Evolutionary conservation across 768 basidiomycete species (phyloP).

Genomic region (Lyophyllum atratum): DNA sequence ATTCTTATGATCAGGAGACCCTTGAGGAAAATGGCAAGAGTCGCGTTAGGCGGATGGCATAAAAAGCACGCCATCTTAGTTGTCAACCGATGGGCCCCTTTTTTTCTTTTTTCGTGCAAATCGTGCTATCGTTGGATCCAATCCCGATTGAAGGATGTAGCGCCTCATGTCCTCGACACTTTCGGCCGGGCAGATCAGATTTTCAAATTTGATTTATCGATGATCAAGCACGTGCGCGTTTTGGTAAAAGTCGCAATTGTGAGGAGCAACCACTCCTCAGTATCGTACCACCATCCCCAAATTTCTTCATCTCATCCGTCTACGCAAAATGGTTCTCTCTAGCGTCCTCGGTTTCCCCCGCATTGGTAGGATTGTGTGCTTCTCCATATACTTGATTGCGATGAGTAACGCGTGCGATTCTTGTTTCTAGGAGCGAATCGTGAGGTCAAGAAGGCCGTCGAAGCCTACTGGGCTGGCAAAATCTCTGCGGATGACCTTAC

Average conservation of each 20-base stretch:
- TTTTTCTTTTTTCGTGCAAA: no score
- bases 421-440: constrained; percentile 75
- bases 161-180: no score
- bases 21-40: no score
- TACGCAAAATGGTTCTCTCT: constrained; percentile 66
- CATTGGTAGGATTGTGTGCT: constrained; percentile 56
- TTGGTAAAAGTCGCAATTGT: constrained; percentile 31
- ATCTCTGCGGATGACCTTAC: constrained; percentile 84
- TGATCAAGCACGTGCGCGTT: constrained; percentile 38
- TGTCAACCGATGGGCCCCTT: no score
- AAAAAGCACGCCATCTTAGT: no score
- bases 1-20: no score
- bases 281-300: constrained; percentile 31
- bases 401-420: neutral
- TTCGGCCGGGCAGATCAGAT: neutral
- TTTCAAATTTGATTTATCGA: constrained; percentile 36
- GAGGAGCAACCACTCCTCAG: constrained; percentile 20
- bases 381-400: neutral
- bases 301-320: constrained; percentile 19
- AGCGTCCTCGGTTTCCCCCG: constrained; percentile 93
- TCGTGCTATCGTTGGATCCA: no score
- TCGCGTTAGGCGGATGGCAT: no score
- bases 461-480: constrained; percentile 98
- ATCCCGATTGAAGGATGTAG: no score
- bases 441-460: constrained; percentile 97